Conservation (phyloP, 257 asterid species). For the Leonotis leonurus region DNA sequence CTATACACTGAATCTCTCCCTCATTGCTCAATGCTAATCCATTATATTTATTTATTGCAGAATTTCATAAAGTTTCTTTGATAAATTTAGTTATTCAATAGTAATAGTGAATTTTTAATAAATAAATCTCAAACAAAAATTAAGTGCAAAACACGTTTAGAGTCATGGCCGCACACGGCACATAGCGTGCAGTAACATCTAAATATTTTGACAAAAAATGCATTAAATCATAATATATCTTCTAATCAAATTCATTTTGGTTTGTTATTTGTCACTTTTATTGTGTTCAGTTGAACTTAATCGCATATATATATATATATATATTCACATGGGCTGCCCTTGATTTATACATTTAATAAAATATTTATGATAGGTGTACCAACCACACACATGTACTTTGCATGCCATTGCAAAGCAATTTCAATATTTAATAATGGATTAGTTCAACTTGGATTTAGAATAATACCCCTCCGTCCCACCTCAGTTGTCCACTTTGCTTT, state of each 20-base stretch:
- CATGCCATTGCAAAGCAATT: not conserved
- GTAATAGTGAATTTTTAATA: too few relatives aligned
- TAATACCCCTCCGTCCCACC: too few relatives aligned
- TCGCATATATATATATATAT: not conserved
- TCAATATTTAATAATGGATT: not conserved
- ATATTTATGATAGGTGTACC: not conserved
- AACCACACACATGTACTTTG: not conserved
- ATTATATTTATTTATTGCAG: not conserved
- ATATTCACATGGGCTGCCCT: conserved; percentile 3
- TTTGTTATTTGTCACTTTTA: not conserved
- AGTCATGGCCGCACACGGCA: too few relatives aligned
- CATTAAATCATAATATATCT: too few relatives aligned
- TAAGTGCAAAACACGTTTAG: too few relatives aligned
- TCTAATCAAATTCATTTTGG: not conserved
- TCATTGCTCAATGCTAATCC: not conserved
- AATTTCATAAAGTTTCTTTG: conserved; percentile 2
- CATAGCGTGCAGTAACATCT: too few relatives aligned
- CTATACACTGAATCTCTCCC: not conserved
- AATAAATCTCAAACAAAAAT: too few relatives aligned
- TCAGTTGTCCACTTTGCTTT: too few relatives aligned
- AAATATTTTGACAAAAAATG: too few relatives aligned
- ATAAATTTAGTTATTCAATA: too few relatives aligned
- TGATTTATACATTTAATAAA: not conserved
- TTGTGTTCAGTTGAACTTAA: not conserved
- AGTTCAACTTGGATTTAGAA: not conserved